A percentile compares a stretch with the other conserved stretches of the same genome.
These are phyloP conservation scores for Epichloe hybrida DNA, from an alignment of 2,329 filamentous ascomycete species.

Conservation along the genomic window DNA sequence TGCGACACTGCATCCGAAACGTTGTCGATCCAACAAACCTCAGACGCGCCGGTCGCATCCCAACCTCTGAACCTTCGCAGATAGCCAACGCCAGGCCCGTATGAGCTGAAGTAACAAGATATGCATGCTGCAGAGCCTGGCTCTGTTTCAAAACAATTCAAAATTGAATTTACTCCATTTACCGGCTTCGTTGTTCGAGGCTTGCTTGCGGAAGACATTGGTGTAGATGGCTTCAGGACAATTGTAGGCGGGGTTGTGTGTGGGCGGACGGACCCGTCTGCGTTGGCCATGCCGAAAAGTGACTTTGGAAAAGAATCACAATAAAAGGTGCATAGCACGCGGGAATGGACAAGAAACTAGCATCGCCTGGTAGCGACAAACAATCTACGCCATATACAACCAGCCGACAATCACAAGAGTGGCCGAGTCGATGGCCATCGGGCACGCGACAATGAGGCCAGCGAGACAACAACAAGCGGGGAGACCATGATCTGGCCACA, in stretches of 20 bases:
- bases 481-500: not conserved
- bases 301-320: slow-evolving; percentile 12
- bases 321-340: slow-evolving; percentile 7
- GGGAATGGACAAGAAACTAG: slow-evolving; percentile 7
- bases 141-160: not conserved
- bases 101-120: not conserved
- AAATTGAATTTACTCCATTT: not conserved
- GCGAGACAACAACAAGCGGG: not conserved
- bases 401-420: not conserved
- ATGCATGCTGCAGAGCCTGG: not conserved
- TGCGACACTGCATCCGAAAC: not conserved
- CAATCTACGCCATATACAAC: not conserved
- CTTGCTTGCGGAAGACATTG: not conserved
- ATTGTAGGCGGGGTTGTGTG: not conserved
- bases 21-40: not conserved
- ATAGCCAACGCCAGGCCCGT: not conserved
- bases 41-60: not conserved
- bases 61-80: not conserved
- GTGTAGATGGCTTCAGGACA: slow-evolving; percentile 22
- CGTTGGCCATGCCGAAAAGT: slow-evolving; percentile 9
- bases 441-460: slow-evolving; percentile 18
- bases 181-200: not conserved
- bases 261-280: not conserved
- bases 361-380: slow-evolving; percentile 7
- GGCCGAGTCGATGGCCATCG: slow-evolving; percentile 12